These are phyloP conservation scores for Erucastrum elatum DNA, from an alignment of 345 rosid species.

Conservation along the genomic window DNA sequence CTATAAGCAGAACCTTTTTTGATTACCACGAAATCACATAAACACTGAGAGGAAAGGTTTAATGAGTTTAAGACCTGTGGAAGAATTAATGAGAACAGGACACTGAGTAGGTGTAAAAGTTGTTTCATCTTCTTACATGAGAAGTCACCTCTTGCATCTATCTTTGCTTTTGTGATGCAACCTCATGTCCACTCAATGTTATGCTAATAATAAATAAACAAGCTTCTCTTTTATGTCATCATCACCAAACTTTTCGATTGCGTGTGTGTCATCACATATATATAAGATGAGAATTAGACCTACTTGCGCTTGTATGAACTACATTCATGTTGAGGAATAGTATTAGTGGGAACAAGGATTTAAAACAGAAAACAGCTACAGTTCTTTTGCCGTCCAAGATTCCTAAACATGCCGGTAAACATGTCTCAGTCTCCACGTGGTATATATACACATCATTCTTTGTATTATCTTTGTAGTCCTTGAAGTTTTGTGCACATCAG, in stretches of 20 bases:
- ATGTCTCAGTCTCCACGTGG: constrained; percentile 34
- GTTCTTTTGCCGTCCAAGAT: constrained; percentile 49
- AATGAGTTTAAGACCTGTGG: neutral
- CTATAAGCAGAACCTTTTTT: neutral
- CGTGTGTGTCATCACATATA: constrained; percentile 17
- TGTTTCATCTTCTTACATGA: neutral
- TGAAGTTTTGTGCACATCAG: constrained; percentile 25
- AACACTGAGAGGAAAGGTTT: neutral
- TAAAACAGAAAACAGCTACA: constrained; percentile 34
- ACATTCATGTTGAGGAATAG: constrained; percentile 39
- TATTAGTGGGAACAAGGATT: constrained; percentile 35
- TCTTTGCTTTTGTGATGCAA: constrained; percentile 16
- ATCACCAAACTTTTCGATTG: constrained; percentile 30
- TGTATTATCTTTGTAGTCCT: neutral
- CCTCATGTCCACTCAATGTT: constrained; percentile 32
- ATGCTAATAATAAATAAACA: constrained; percentile 27
- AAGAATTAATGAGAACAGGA: constrained; percentile 8
- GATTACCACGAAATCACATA: neutral
- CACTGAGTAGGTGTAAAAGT: constrained; percentile 2
- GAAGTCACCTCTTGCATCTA: constrained; percentile 7
- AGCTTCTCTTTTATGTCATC: constrained; percentile 16
- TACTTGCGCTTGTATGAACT: constrained; percentile 14
- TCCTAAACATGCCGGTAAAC: constrained; percentile 35
- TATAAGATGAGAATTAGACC: constrained; percentile 15
- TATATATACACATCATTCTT: neutral